Percentiles rank a stretch among this genome's conserved stretches.
phyloP scores from a whole-genome alignment of 768 basidiomycete genomes.

The Phanerochaete carnosa region DNA sequence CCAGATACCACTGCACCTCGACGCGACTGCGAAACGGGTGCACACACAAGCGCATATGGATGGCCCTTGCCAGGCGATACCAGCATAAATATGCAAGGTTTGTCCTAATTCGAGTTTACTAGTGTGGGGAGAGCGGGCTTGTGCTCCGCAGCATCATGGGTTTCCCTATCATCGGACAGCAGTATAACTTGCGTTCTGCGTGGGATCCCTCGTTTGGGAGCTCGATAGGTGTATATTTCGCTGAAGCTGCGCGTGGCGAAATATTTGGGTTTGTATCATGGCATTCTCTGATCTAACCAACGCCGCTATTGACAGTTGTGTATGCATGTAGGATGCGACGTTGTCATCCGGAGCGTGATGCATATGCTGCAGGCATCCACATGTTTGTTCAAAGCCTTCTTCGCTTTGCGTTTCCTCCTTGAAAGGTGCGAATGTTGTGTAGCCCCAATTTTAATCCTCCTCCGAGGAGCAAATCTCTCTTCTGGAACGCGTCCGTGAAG shows the following conservation, averaged over 20 bases:
- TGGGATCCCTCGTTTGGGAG: conserved; percentile 59
- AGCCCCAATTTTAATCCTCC: conserved; percentile 56
- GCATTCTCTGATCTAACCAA: no score
- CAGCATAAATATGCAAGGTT: conserved; percentile 75
- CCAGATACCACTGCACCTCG: not conserved
- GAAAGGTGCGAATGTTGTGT: conserved; percentile 71
- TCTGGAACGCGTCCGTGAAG: conserved; percentile 63
- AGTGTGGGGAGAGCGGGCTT: not conserved
- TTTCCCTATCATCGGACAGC: conserved; percentile 58
- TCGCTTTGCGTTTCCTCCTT: conserved; percentile 57
- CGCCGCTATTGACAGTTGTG: no score
- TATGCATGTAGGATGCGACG: conserved; percentile 48
- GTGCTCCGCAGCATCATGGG: conserved; percentile 51
- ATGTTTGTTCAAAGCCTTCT: conserved; percentile 57
- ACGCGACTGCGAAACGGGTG: not conserved
- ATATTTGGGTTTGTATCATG: conserved; percentile 51
- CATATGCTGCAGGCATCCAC: conserved; percentile 60
- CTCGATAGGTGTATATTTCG: conserved; percentile 63
- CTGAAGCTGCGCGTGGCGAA: conserved; percentile 60
- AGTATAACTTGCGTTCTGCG: conserved; percentile 66
- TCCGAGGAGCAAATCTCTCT: conserved; percentile 62
- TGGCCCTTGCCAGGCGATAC: conserved; percentile 8
- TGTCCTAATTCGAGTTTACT: not conserved
- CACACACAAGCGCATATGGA: not conserved
- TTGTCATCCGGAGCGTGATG: conserved; percentile 55